Evolutionary conservation across 2,329 filamentous ascomycete species (phyloP).

Genomic region (Botrytis hyacinthi): DNA sequence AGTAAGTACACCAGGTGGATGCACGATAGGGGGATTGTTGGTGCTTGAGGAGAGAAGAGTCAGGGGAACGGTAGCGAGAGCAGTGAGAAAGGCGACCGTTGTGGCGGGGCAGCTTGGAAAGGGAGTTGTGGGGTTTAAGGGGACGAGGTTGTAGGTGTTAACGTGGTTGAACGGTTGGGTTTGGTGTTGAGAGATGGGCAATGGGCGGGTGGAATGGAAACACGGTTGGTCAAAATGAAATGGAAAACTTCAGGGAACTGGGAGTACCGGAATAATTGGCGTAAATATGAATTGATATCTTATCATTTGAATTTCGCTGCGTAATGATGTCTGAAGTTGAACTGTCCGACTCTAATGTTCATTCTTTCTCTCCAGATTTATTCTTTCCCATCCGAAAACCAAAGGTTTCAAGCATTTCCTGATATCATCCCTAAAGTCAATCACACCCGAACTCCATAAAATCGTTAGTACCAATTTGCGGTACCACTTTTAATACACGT

Average conservation of each 20-base stretch:
- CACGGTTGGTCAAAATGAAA: background rate
- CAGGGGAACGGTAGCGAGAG: slow-evolving; percentile 63
- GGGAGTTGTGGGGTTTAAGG: slow-evolving; percentile 47
- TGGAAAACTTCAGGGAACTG: background rate
- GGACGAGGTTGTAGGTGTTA: slow-evolving; percentile 41
- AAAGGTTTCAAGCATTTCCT: background rate
- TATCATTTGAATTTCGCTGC: background rate
- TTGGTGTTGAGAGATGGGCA: background rate
- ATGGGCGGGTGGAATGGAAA: background rate
- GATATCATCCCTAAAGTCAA: slow-evolving; percentile 8
- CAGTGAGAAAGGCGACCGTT: slow-evolving; percentile 68
- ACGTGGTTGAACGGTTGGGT: background rate
- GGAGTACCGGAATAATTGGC: background rate
- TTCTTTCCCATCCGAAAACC: background rate
- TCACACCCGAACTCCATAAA: slow-evolving; percentile 2
- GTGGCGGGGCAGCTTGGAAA: slow-evolving; percentile 65
- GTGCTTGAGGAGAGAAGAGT: slow-evolving; percentile 72
- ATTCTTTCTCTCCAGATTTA: background rate
- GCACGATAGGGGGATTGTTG: slow-evolving; percentile 71
- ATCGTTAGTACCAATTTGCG: background rate
- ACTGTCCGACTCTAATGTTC: background rate
- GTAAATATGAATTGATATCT: background rate
- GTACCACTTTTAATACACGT: background rate
- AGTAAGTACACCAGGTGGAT: slow-evolving; percentile 74
- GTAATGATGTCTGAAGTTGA: background rate